These are phyloP conservation scores for Suhomyces wounanorum DNA, from an alignment of 1,139 yeast species.

Conservation along the genomic window DNA sequence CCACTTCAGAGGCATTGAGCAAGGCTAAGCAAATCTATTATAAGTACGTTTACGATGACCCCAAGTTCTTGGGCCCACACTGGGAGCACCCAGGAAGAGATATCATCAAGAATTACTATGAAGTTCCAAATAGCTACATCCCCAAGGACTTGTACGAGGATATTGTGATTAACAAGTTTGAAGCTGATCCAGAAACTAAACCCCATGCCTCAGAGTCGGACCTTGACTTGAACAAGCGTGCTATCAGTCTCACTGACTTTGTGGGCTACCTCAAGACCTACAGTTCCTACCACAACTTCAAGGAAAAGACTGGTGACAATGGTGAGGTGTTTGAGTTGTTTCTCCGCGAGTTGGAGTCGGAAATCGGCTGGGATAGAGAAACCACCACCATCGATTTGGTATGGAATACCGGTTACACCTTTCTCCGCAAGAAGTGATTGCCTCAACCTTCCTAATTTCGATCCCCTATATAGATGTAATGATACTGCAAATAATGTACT, in stretches of 20 bases:
- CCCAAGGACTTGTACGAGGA: slow-evolving; percentile 34
- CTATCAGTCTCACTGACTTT: slow-evolving; percentile 27
- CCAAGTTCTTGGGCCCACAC: slow-evolving; percentile 39
- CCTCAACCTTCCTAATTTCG: not conserved
- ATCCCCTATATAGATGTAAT: too few species aligned
- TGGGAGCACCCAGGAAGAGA: slow-evolving; percentile 51
- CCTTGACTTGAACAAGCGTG: slow-evolving; percentile 27
- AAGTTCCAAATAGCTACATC: slow-evolving; percentile 33
- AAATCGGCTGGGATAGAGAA: slow-evolving; percentile 34
- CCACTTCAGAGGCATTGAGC: slow-evolving; percentile 22
- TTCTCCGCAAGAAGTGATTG: slow-evolving; percentile 26
- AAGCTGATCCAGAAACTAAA: slow-evolving; percentile 21
- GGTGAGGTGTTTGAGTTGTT: slow-evolving; percentile 26
- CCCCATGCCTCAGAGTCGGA: slow-evolving; percentile 21
- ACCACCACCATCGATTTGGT: slow-evolving; percentile 35
- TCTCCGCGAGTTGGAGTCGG: slow-evolving; percentile 26
- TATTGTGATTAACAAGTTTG: slow-evolving; percentile 28
- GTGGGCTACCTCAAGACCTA: slow-evolving; percentile 38
- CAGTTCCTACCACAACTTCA: slow-evolving; percentile 40
- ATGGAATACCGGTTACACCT: slow-evolving; percentile 46
- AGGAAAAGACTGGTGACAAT: slow-evolving; percentile 31
- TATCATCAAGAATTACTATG: slow-evolving; percentile 31
- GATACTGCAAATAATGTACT: too few species aligned
- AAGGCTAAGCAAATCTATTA: slow-evolving; percentile 30
- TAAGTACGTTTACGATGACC: slow-evolving; percentile 40